phyloP scores from a whole-genome alignment of 805 yeast genomes.

The Saccharomycopsis vini region DNA sequence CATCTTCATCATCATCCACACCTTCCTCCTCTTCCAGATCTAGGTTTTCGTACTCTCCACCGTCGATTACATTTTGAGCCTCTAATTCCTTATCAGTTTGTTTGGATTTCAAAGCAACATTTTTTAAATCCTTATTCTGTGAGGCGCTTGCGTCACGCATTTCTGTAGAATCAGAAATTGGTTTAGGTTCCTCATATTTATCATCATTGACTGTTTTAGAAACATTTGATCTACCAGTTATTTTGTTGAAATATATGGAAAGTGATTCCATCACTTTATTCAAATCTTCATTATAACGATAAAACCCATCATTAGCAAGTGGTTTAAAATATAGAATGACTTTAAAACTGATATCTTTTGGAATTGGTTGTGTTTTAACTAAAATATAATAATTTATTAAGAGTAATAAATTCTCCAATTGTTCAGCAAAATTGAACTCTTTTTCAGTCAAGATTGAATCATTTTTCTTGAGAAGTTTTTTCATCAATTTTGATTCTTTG shows the following conservation, averaged over 20 bases:
- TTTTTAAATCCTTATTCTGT: background rate
- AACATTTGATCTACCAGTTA: no score
- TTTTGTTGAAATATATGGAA: slow-evolving; percentile 18
- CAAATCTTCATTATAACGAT: slow-evolving; percentile 30
- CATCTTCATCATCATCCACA: slow-evolving; percentile 12
- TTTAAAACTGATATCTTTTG: slow-evolving; percentile 51
- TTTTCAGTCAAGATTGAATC: slow-evolving; percentile 5
- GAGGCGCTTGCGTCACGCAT: slow-evolving; percentile 15
- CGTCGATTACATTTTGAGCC: no score
- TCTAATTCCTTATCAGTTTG: slow-evolving; percentile 6
- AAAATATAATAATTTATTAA: slow-evolving; percentile 66
- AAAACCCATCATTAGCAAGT: slow-evolving; percentile 24
- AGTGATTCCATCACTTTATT: slow-evolving; percentile 37
- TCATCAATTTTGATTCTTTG: background rate
- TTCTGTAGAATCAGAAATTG: slow-evolving; percentile 21
- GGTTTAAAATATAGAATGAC: slow-evolving; percentile 36
- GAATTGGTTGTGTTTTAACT: slow-evolving; percentile 53
- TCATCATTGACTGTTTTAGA: no score
- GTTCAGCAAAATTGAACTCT: background rate
- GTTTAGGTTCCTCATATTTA: no score
- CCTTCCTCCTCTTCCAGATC: background rate
- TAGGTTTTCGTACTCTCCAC: no score
- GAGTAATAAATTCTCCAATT: slow-evolving; percentile 31
- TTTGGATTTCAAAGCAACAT: background rate
- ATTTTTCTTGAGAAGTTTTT: background rate